Base-by-base conservation (phyloP, 805 yeast species). In the Teunomyces atbi region DNA sequence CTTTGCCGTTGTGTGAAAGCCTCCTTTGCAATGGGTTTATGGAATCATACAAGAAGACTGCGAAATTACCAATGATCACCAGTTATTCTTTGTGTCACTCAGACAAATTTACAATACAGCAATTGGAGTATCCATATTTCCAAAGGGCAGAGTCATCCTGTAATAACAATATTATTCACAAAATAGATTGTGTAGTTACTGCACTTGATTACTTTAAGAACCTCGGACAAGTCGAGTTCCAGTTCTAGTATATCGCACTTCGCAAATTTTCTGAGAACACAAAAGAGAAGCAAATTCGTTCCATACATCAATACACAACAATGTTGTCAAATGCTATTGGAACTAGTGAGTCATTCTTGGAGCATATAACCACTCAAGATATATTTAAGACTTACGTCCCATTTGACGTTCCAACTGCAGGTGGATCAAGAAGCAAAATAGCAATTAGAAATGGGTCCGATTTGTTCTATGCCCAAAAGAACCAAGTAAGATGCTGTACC, bases 401-500 rank as follows among this genome's bases (percentile, higher is more conserved):
- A 10, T 29, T 21, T 11, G 23, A 16, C 13, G 23, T 6, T 11
- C 16, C 30, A 11, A 6, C 35, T 6, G 12, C 34, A 8, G 12
- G 19, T 3, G 20, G 16, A n/a, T 28, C 44, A 4, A 21, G 34
- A 8, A 44, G 39, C 7, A 36, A 29, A 18, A 27, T 51, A 20
- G 52, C 44, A 6, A 28, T 38, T 29, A 39, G 50, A 26, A 45
- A 47, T 42, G 44, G 45, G 20, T 35, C 46, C 2, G 69, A 68
- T 36, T 18, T 71, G 16, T 71, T 61, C 47, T 51, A 51, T 33
- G 74, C 75, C 19, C 50, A 54, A 33, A 66, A 61, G 15, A 64
- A 65, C 42, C 36, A 58, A 18, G 59, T 73, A 3, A 54, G 74
- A 54, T 60, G 65, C 35, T 59, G 68, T 44, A 44, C 57, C 12